Evolutionary conservation across 345 rosid genomes (phyloP).

Genomic region (Pistacia integerrima): DNA sequence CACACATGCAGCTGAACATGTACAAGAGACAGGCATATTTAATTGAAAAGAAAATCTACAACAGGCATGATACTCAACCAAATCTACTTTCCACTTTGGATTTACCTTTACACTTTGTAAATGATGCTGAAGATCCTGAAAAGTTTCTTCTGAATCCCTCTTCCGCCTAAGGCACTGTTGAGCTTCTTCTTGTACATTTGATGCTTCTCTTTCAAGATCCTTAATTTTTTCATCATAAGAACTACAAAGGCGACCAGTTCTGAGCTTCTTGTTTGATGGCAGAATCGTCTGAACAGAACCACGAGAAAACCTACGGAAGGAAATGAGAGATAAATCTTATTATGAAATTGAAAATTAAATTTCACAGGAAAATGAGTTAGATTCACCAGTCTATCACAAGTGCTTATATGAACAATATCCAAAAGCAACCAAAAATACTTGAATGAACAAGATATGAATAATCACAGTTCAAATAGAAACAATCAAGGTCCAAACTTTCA

Average conservation of each 20-base stretch:
- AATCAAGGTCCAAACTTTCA: not conserved
- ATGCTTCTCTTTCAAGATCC: slow-evolving; percentile 53
- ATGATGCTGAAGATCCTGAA: slow-evolving; percentile 45
- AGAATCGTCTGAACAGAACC: slow-evolving; percentile 86
- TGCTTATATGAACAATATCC: not conserved
- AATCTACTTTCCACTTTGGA: not conserved
- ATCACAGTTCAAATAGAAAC: not conserved
- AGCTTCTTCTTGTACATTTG: slow-evolving; percentile 39
- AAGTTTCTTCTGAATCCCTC: slow-evolving; percentile 49
- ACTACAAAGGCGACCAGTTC: slow-evolving; percentile 77
- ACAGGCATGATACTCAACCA: not conserved
- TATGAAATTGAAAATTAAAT: not conserved
- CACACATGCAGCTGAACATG: not conserved
- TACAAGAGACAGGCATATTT: not conserved
- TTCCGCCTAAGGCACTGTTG: slow-evolving; percentile 56
- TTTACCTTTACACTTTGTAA: slow-evolving; percentile 60
- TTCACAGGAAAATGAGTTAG: not conserved
- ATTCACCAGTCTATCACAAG: not conserved
- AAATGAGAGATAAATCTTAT: not conserved
- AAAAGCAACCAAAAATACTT: not conserved
- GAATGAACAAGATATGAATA: not conserved
- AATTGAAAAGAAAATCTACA: too few relatives aligned
- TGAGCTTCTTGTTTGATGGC: slow-evolving; percentile 52
- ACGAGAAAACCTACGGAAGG: slow-evolving; percentile 73
- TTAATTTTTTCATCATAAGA: slow-evolving; percentile 78